phyloP scores from a whole-genome alignment of 257 asterid genomes.

The Primulina eburnea region DNA sequence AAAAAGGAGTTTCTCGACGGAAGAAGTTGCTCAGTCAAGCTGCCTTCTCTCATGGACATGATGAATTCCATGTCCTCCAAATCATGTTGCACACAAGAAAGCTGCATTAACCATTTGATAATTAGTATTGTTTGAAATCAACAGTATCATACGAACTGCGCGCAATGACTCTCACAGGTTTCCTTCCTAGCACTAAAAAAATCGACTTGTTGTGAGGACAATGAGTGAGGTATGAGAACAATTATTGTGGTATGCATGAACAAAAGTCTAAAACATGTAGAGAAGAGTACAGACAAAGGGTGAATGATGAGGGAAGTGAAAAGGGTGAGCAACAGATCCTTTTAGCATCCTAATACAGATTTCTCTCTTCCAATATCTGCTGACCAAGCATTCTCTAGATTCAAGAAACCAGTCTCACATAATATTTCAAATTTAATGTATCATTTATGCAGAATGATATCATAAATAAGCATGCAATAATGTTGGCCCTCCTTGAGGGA shows the following conservation, averaged over 20 bases:
- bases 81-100: slow-evolving; percentile 73
- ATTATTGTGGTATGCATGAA: neutral
- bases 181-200: neutral
- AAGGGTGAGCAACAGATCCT: slow-evolving; percentile 1
- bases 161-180: neutral
- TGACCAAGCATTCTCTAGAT: neutral
- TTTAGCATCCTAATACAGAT: neutral
- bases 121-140: slow-evolving; percentile 20
- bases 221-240: neutral
- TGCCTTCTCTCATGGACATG: slow-evolving; percentile 87
- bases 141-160: neutral
- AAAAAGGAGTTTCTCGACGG: slow-evolving; percentile 83
- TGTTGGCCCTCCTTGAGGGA: neutral
- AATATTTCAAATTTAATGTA: neutral
- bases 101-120: slow-evolving; percentile 45
- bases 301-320: neutral
- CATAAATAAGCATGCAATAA: neutral
- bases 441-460: neutral
- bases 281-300: neutral
- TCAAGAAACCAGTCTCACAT: neutral
- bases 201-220: neutral
- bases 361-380: neutral
- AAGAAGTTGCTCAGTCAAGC: slow-evolving; percentile 87
- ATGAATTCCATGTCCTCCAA: slow-evolving; percentile 91
- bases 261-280: neutral